Evolutionary conservation across 169 alveolate species (phyloP), one percentile per base, ranked within the genome.

Genomic region (Plasmodium relictum): DNA sequence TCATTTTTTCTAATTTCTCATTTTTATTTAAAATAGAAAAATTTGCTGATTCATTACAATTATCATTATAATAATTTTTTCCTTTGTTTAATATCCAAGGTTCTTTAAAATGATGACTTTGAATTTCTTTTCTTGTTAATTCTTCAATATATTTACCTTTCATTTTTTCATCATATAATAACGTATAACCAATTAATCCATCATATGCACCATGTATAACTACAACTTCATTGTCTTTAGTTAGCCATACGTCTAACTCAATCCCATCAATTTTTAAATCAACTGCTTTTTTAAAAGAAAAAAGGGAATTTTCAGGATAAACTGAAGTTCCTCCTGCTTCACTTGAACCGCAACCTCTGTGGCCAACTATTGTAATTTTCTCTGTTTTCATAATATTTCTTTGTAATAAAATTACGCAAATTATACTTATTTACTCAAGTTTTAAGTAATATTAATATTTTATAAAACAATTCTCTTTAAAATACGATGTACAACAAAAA

Each of bases 301-400:
- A 80, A 14, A 94, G 59, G 2, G 95, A 88, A 54, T 94, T 94
- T 52, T 94, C 96, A 16, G 95, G 95, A 62, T 63, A 91, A 26
- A 62, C 48, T 37, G 95, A 62, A 26, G 80, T 73, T 14, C 94
- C 87, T 0, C 94, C 94, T 7, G 92, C 91, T 41, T 72, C 73
- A 54, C 96, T 94, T 10, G 94, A 69, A 3, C 96, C 96, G 73
- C 93, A 83, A 37, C 96, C 96, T 16, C 96, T 88, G 73, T 94
- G 96, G 31, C 96, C 96, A 63, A 86, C 88, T 3, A 76, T 74
- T 8, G 89, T 78, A 12, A 93, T 44, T 31, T 31, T 31, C 3
- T 31, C 39, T 31, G 39, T 31, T 31, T 31, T 31, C 39, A 31
- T 31, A 31, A 31, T 31, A 31, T 31, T 31, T 2, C 1, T 1